Base-by-base conservation (phyloP, 495 filamentous ascomycete species). In the Aspergillus baeticus region DNA sequence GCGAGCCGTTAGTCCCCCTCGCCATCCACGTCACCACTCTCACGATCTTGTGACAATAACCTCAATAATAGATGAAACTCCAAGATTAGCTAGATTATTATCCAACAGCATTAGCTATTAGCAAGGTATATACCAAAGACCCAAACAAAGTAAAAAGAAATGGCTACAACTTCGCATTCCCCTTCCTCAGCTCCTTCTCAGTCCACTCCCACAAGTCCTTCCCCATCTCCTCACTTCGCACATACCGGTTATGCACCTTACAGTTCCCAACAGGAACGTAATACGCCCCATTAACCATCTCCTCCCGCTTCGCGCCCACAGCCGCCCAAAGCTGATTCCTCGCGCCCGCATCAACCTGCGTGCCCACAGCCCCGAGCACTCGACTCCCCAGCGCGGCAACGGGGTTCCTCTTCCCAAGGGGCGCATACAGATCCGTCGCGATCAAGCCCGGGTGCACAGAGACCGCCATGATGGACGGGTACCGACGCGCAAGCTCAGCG, bases 391-490 rank as follows among this genome's bases (percentile, higher is more conserved):
- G 6, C 1, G 43, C 35, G 15, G 34, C 55, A 15, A 64, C 2
- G 4, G 46, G 26, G 2, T 59, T 62, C 2, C 55, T 21, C 21
- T 58, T 17, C 20, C 41, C 51, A 7, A 66, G 14, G 0, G 69
- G 35, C 5, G 35, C 55, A 22, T 71, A 68, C 1, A 73, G 57
- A 48, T 64, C 58, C n/a, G 72, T 75, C 21, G 65, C 10, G 14
- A 71, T 65, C 18, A 75, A 61, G 8, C 80, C 81, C 0, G 80
- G 80, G 57, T 84, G 80, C 14, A 79, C 66, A 2, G 75, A 66
- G 0, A 77, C 70, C 11, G 72, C 69, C 6, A 69, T 80, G 39
- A 82, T 70, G 0, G 57, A 61, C 7, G 74, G 63, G 42, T 84
- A 73, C 0, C 76, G 72, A 14, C 71, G 65, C 5, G 66, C 64